phyloP scores from a whole-genome alignment of 2,329 filamentous ascomycete genomes.

The Alternaria infectoria region DNA sequence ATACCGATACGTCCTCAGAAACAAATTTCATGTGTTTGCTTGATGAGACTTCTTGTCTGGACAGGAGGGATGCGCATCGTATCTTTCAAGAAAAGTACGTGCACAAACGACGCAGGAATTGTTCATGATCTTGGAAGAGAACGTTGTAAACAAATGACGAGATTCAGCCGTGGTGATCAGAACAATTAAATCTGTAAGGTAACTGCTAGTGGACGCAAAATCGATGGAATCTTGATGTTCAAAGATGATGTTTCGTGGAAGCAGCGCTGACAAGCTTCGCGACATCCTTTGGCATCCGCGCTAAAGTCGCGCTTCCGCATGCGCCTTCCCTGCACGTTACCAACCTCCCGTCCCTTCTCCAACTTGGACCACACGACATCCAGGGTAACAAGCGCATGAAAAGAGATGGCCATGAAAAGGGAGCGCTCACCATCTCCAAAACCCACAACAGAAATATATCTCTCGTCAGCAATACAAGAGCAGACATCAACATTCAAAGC shows the following conservation, averaged over 20 bases:
- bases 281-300: constrained; percentile 11
- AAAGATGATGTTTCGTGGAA: constrained; percentile 1
- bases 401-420: constrained; percentile 42
- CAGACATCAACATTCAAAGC: constrained; percentile 60
- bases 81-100: background rate
- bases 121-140: background rate
- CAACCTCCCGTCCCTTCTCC: constrained; percentile 6
- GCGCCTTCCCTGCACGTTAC: background rate
- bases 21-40: background rate
- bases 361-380: background rate
- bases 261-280: constrained; percentile 3
- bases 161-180: background rate
- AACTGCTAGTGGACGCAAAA: background rate
- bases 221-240: background rate
- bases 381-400: background rate
- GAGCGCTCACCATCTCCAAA: constrained; percentile 24
- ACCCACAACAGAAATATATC: constrained; percentile 46
- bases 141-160: background rate
- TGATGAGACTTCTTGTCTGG: background rate
- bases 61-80: background rate
- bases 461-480: constrained; percentile 55
- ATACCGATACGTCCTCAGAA: background rate
- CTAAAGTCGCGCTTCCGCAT: constrained; percentile 12
- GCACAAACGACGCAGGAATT: background rate
- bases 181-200: background rate